Conservation (phyloP, 352 stramenopile species). For the Phytopythium aichiense region DNA sequence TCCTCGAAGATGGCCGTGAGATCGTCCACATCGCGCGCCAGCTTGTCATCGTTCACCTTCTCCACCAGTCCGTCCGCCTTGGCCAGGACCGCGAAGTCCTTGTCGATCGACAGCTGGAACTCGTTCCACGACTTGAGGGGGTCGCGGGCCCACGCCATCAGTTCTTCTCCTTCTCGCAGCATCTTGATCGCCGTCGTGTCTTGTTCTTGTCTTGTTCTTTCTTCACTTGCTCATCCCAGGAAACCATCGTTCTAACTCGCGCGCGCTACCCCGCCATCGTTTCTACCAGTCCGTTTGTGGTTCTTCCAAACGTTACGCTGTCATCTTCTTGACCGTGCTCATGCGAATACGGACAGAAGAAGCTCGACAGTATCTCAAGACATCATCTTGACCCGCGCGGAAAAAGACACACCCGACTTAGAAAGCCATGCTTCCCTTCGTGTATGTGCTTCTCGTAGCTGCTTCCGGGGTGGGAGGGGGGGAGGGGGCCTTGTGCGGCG, state of each 20-base stretch:
- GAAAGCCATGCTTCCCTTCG: conserved; percentile 87
- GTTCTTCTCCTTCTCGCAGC: conserved; percentile 60
- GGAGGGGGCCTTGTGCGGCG: conserved; percentile 63
- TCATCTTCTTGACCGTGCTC: conserved; percentile 46
- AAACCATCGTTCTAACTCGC: conserved; percentile 79
- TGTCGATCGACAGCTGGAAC: conserved; percentile 39
- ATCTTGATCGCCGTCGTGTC: conserved; percentile 38
- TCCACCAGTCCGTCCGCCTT: conserved; percentile 36
- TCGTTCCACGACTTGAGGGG: conserved; percentile 47
- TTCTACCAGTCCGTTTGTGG: conserved; percentile 65
- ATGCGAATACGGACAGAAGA: conserved; percentile 67
- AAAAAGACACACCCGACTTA: conserved; percentile 79
- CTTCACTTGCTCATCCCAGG: conserved; percentile 74
- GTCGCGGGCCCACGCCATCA: conserved; percentile 54
- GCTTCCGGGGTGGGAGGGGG: conserved; percentile 47
- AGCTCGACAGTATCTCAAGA: conserved; percentile 60
- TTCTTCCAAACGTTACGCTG: conserved; percentile 47
- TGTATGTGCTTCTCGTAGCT: conserved; percentile 65
- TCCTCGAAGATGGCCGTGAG: conserved; percentile 72
- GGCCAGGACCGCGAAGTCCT: conserved; percentile 17
- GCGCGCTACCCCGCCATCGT: conserved; percentile 69
- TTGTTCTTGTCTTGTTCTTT: conserved; percentile 60
- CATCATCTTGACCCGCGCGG: conserved; percentile 71
- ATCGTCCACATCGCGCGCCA: conserved; percentile 73
- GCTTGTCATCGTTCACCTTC: conserved; percentile 68